Evolutionary conservation across 2,329 filamentous ascomycete genomes (phyloP), one percentile per base, ranked within the genome.

Genomic region (Sporothrix schenckii): DNA sequence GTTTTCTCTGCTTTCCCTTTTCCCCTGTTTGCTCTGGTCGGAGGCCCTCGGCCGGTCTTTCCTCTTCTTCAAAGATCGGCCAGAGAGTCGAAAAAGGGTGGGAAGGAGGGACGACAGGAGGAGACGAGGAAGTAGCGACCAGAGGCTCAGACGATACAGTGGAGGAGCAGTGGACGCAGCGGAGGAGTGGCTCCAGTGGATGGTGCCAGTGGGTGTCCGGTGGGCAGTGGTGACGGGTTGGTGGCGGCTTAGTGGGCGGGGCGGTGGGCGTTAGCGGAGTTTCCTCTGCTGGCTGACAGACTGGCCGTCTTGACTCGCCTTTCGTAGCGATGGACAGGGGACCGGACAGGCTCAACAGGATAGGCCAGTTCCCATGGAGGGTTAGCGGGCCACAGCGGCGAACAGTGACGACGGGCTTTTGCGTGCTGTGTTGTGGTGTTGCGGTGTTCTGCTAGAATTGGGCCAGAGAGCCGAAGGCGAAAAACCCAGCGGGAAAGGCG

Each of bases 21-120:
- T 30, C 21, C 27, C 27, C 56, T 56, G 14, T 34, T 56, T 34
- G 14, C 13, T 56, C 30, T 16, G 54, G 16, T 34, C 14, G 19
- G 34, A 39, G 56, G 39, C n/a, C 24, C 27, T 56, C 53, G 60
- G 52, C n/a, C 21, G 41, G 60, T 21, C 44, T 49, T 39, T 34
- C 44, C 13, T 49, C 27, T 34, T 14, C 30, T 21, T 66, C 63
- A 24, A 49, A 39, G 49, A 66, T 66, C 63, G 49, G 47, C 44
- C 47, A n/a, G 16, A 39, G 41, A 63, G 44, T 65, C 41, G 60
- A 60, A 50, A 66, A 41, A 53, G 49, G 49, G 34, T 49, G 63
- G 47, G 53, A 66, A 41, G 30, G 65, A 41, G 49, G 50, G 65
- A 54, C 50, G 39, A 54, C 56, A 67, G 50, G 44, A 50, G 44